Base-by-base conservation (phyloP, 2,329 filamentous ascomycete species). In the Botryosphaeria dothidea region DNA sequence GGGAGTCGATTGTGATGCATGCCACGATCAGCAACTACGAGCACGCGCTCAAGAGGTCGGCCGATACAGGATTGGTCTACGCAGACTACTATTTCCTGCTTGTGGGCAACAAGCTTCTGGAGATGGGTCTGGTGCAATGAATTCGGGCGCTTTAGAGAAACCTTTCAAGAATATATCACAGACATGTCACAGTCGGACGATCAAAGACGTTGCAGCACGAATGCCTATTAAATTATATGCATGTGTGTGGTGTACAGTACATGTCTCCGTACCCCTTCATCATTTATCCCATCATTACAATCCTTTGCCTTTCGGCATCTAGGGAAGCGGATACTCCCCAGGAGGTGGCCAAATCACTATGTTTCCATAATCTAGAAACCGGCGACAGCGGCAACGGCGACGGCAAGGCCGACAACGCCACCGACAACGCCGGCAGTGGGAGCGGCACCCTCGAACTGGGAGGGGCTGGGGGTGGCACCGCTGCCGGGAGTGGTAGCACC, bases 71-170 rank as follows among this genome's bases (percentile, higher is more conserved):
- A 0, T 63, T 82, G 6, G 79, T 82, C 0, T 82, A 82, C 66
- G 80, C 80, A 0, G 80, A 82, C 60, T 82, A 82, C 68, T 82
- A 77, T 65, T 77, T 81, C 27, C 67, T 82, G 11, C 67, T 80
- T 27, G 72, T 79, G 2, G 80, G 80, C 1, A 82, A 82, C 62
- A 72, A 75, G 34, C 66, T 83, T 25, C 65, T 82, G 13, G 66
- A 70, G 4, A 70, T 69, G 68, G 69, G 69, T 17, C 48, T 70
- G n/a, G 31, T 63, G 2, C 4, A 51, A 15, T 57, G 46, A 29
- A 8, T 34, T n/a, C n/a, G n/a, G n/a, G n/a, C 3, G 21, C 19
- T 48, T 34, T 34, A 34, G n/a, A n/a, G n/a, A n/a, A n/a, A n/a
- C n/a, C 11, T 34, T 34, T 6, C 31, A 6, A 6, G 31, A 34